Base-by-base conservation (phyloP, 805 yeast genomes). In the Cephaloascus albidus region DNA sequence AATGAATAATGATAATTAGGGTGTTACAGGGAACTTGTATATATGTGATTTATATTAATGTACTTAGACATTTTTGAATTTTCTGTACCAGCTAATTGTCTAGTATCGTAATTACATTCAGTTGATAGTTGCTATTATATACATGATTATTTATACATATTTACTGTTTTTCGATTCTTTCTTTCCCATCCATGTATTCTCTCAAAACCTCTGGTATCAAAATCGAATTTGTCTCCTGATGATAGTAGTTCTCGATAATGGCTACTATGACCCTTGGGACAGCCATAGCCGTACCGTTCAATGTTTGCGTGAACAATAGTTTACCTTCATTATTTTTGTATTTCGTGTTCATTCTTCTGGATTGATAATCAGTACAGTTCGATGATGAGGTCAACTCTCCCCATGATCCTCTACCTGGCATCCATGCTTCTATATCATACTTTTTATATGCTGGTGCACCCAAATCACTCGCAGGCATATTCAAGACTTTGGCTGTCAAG, bases 221-320 rank as follows among this genome's bases (percentile, higher is more conserved):
- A 4, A 89, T 72, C 3, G 69, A 56, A 12, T 76, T 61, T 0
- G 74, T 68, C 3, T 47, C 57, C 3, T 78, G 72, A 45, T 87
- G 81, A 52, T 84, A 93, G 48, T 72, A 73, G 55, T 84, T 93
- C 60, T 93, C 98, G 3, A 90, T 63, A n/a, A 93, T 70, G 1
- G 97, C 96, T 17, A 89, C 71, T 16, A 93, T 78, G 1, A 89
- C 81, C 43, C 98, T 67, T 2, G 98, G 98, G 14, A 90, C 81
- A 1, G 98, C 98, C 73, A 89, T 72, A 2, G 96, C 96, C 0
- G 98, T 93, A 15, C 97, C 98, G 48, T 93, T 93, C 36, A 93
- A 67, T 0, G 98, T 93, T 45, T 85, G 88, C 0, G 77, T 87
- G 52, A 70, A 84, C 18, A 31, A 10, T n/a, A 62, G 44, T 36